Evolutionary conservation across 2,329 filamentous ascomycete genomes (phyloP), one percentile per base, ranked within the genome.

Genomic region (Venturia aucupariae): DNA sequence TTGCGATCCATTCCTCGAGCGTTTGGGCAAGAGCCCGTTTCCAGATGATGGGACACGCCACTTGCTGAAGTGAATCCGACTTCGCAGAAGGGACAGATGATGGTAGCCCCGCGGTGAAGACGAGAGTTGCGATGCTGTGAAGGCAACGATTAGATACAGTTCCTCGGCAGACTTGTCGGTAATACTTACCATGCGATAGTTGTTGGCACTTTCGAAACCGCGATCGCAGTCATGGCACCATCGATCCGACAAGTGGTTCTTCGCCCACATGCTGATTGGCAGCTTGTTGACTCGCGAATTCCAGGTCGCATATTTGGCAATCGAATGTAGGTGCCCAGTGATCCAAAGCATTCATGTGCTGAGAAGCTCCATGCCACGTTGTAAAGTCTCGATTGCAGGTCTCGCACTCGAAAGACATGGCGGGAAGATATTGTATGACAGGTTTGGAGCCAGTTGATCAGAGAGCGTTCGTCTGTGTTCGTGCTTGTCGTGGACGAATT

Each of bases 31-130:
- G 75, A 72, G n/a, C 81, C 80, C 0, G 69, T 72, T 67, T 88
- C 86, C 0, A 88, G 72, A 67, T 88, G 83, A 69, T 85, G 76
- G 0, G 75, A 70, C 4, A 87, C 67, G 4, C 83, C 85, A 0
- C 80, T 82, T 1, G 84, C 82, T 0, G 80, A 80, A 11, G 78
- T 73, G 66, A 77, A 83, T 2, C 10, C 35, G 2, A 59, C 65
- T 42, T 75, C 70, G 72, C 86, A 88, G 69, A 84, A 87, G 0
- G 81, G 84, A 61, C 86, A 89, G 0, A 51, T 0, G 8, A 85
- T 71, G 1, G 71, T 71, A 0, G 60, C 65, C 63, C 79, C 79
- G 0, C 75, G 75, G 68, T 88, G 85, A 57, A 71, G 69, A 5
- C 73, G 74, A 0, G 83, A 86, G 32, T 80, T 81, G 2, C 83